Evolutionary conservation across 1,139 yeast genomes (phyloP), one percentile per base, ranked within the genome.

Genomic region (Suhomyces guaymorum): DNA sequence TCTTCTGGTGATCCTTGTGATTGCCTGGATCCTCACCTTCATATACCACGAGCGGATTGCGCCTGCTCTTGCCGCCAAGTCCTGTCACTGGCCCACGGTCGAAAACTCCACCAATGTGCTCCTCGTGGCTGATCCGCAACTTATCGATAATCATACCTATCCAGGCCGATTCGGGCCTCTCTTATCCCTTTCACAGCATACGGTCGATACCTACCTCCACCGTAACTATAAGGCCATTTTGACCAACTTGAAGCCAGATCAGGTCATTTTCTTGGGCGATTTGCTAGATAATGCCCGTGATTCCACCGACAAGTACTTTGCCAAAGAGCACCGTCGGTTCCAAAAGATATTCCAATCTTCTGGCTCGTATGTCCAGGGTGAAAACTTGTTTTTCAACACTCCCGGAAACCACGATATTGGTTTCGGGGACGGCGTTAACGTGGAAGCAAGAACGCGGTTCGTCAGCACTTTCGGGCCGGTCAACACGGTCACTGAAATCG

Each of bases 391-490:
- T 37, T 45, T 55, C 7, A 66, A 69, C 37, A 55, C 73, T 1
- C 75, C 80, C 0, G 82, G 82, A 2, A 76, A 76, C 47, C 82
- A 76, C 48, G 82, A 76, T 53, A 67, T 76, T 24, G 82, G 82
- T 1, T 72, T 69, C 54, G 78, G 73, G 6, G 62, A 74, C 46
- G 70, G 70, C 7, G 78, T 76, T 15, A 63, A 65, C 19, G 13
- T 49, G 4, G 47, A 55, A 7, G 55, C 72, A n/a, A 46, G 73
- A 22, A 51, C 51, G 2, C 53, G 80, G 28, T 76, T 73, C 40
- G 44, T 42, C 15, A 35, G 52, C 12, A 51, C 54, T 16, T 76
- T 75, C 50, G 81, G 78, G 3, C 36, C 45, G 4, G 56, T 73
- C 2, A 75, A 76, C 47, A 38, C 43, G 2, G 40, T 62, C 1